Evolutionary conservation across 345 rosid genomes (phyloP), one percentile per base, ranked within the genome.

Genomic region (Erucastrum elatum): DNA sequence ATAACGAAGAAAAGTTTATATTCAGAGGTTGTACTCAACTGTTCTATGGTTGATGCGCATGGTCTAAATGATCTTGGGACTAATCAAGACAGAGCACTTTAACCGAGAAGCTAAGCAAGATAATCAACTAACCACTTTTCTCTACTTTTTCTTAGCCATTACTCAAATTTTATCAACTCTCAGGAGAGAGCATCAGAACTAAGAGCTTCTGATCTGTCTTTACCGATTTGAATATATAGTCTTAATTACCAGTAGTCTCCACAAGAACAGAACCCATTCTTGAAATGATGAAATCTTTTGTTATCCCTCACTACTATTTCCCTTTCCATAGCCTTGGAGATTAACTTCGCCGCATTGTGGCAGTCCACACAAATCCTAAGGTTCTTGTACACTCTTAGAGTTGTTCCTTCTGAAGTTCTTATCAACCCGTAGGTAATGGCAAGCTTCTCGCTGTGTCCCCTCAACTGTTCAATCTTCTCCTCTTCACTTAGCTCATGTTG

Each of bases 251-350:
- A 81, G 34, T 75, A 76, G 56, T 72, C 81, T 12, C 77, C 75
- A 53, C 84, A 80, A 74, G 82, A 77, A 80, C 94, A 89, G 27
- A 77, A 10, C 26, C 92, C 91, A 73, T 83, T 72, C 76, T 72
- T 89, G 60, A 91, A 88, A 76, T 86, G 94, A 85, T 91, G 94
- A 75, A 88, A 88, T 25, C 90, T 82, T 74, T 89, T 89, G 49
- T 84, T 88, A 78, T 87, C 94, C 80, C 94, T 80, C 8, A 87
- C 82, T 46, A 90, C 68, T 75, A 88, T 88, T 74, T 90, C 87
- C 80, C 91, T 88, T 68, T 78, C 74, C 37, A 70, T 79, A 7
- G 76, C 87, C 68, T 81, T 78, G 27, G 90, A 86, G 77, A 90
- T 84, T 53, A 86, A 80, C 82, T 88, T 89, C 0, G 86, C 85